Evolutionary conservation across 73 alveolate species (phyloP).

Genomic region (Breviolum minutum): DNA sequence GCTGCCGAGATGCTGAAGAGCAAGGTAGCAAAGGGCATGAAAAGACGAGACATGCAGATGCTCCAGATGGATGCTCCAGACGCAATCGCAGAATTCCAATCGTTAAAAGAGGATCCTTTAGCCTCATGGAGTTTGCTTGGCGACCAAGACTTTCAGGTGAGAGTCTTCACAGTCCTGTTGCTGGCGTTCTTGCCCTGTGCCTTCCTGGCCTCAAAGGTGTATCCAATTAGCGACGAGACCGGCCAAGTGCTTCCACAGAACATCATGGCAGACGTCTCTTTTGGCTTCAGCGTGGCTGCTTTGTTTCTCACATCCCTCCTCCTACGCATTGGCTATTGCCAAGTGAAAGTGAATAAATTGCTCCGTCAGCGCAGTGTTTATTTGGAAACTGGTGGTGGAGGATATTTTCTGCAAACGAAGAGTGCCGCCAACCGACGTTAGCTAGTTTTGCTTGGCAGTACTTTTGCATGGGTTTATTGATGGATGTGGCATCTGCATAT

Average conservation of each 20-base stretch:
- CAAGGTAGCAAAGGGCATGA: slow-evolving; percentile 4
- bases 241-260: slow-evolving; percentile 28
- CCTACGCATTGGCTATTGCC: slow-evolving; percentile 41
- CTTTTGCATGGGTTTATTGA: too few species aligned
- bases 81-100: slow-evolving; percentile 41
- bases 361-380: slow-evolving; percentile 23
- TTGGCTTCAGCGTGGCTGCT: slow-evolving; percentile 18
- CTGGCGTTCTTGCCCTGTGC: slow-evolving; percentile 51
- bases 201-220: slow-evolving; percentile 16
- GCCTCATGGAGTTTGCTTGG: slow-evolving; percentile 66
- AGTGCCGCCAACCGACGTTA: neutral
- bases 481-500: too few species aligned
- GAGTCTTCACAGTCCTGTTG: neutral
- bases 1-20: neutral
- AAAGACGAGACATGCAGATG: neutral
- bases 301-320: neutral
- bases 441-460: neutral
- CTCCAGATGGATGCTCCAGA: slow-evolving; percentile 41
- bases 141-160: neutral
- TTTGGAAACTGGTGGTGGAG: slow-evolving; percentile 59
- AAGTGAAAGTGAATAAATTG: slow-evolving; percentile 38
- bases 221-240: neutral
- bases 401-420: slow-evolving; percentile 42
- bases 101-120: slow-evolving; percentile 35
- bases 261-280: slow-evolving; percentile 15